Conservation (phyloP, 2,329 filamentous ascomycete species). For the Xylaria sp. region DNA sequence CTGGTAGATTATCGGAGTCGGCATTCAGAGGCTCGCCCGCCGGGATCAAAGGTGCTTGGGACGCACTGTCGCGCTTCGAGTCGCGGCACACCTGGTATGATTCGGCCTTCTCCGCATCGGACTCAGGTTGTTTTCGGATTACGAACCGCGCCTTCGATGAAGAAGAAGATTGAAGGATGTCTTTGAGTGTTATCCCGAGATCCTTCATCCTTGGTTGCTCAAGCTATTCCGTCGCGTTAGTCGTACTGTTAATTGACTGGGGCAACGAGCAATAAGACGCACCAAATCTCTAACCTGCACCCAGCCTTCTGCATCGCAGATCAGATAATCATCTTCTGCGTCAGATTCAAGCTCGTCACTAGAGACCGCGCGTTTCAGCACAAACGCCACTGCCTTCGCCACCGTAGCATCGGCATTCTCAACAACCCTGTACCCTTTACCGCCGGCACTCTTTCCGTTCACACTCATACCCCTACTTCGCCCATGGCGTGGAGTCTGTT, state of each 20-base stretch:
- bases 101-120: constrained; percentile 34
- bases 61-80: constrained; percentile 36
- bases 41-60: constrained; percentile 35
- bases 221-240: constrained; percentile 39
- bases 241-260: not conserved
- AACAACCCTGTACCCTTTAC: constrained; percentile 49
- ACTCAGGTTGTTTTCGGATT: constrained; percentile 38
- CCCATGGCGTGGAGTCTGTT: constrained; percentile 45
- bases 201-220: constrained; percentile 43
- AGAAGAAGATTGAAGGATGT: constrained; percentile 44
- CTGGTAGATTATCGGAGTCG: constrained; percentile 45
- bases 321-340: constrained; percentile 39
- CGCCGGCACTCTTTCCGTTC: constrained; percentile 37
- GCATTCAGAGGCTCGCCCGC: constrained; percentile 42
- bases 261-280: constrained; percentile 28
- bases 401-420: constrained; percentile 49
- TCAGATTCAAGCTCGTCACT: constrained; percentile 45
- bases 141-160: constrained; percentile 47
- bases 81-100: constrained; percentile 47
- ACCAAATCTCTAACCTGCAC: constrained; percentile 48
- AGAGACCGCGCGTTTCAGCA: constrained; percentile 48
- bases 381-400: constrained; percentile 49
- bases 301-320: constrained; percentile 49
- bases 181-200: constrained; percentile 44
- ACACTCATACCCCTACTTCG: constrained; percentile 48